Conservation (phyloP, 2,329 filamentous ascomycete species). For the Fusarium graminum region DNA sequence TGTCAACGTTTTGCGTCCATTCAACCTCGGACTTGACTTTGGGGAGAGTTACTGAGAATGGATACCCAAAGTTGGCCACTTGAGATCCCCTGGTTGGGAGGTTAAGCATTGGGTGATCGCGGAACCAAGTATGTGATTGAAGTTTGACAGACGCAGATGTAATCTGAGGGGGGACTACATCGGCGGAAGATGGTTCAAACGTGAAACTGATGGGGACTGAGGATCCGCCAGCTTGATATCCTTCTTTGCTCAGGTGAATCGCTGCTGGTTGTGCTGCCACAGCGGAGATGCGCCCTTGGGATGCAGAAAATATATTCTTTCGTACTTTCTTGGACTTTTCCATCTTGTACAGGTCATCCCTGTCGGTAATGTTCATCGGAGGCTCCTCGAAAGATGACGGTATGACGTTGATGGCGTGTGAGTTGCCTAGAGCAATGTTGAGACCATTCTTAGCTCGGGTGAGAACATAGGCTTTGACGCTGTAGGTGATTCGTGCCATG, state of each 20-base stretch:
- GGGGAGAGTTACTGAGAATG: constrained; percentile 20
- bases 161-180: constrained; percentile 34
- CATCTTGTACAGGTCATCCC: constrained; percentile 35
- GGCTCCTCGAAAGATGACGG: constrained; percentile 43
- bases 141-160: constrained; percentile 25
- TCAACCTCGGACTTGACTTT: constrained; percentile 7
- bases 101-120: constrained; percentile 31
- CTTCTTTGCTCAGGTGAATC: constrained; percentile 33
- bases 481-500: constrained; percentile 37
- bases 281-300: constrained; percentile 33
- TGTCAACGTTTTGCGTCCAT: constrained; percentile 40
- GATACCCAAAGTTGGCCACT: constrained; percentile 32
- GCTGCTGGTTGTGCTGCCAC: constrained; percentile 40
- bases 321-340: constrained; percentile 39
- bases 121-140: constrained; percentile 43
- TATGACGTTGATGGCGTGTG: constrained; percentile 39
- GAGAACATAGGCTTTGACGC: constrained; percentile 31
- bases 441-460: constrained; percentile 7
- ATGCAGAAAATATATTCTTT: constrained; percentile 42
- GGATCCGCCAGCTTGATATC: constrained; percentile 29
- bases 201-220: constrained; percentile 32
- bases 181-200: constrained; percentile 32
- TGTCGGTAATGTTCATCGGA: constrained; percentile 36
- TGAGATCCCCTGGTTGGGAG: constrained; percentile 38
- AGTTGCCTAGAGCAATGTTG: constrained; percentile 20